A percentile compares a stretch with the other conserved stretches of the same genome.
Conservation (phyloP, 208 protist species). For the Jaenimonas drosophilae region DNA sequence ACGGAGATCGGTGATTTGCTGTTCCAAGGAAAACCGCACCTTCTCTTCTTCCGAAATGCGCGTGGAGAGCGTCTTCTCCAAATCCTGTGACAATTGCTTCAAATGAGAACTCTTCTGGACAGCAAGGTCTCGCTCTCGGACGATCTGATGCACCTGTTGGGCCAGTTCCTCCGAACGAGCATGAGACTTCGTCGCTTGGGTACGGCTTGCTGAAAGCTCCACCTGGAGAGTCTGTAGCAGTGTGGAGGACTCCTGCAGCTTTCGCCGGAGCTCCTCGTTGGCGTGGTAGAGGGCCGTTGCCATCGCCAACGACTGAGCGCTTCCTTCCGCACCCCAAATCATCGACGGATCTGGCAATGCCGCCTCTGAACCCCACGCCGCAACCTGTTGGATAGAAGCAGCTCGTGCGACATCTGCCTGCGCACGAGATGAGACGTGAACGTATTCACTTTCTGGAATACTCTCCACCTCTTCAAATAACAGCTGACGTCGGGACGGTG, state of each 20-base stretch:
- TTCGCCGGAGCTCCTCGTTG: conserved; percentile 78
- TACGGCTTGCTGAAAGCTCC: conserved; percentile 47
- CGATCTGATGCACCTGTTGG: conserved; percentile 74
- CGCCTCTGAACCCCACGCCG: conserved; percentile 20
- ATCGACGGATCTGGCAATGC: conserved; percentile 70
- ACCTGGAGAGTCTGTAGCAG: conserved; percentile 60
- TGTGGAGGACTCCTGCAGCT: conserved; percentile 57
- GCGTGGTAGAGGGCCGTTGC: conserved; percentile 76
- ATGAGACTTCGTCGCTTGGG: conserved; percentile 22
- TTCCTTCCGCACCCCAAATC: conserved; percentile 83
- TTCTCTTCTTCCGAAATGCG: conserved; percentile 51
- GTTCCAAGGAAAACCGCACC: conserved; percentile 54
- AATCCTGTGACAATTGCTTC: conserved; percentile 29
- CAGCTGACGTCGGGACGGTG: background rate
- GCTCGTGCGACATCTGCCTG: conserved; percentile 18
- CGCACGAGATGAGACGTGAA: conserved; percentile 31
- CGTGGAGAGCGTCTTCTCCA: conserved; percentile 52
- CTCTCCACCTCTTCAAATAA: no score
- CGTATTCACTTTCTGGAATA: no score
- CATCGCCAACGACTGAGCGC: conserved; percentile 66
- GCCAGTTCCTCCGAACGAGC: conserved; percentile 39
- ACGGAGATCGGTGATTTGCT: conserved; percentile 67
- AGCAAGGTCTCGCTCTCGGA: conserved; percentile 74
- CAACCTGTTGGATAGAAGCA: conserved; percentile 15
- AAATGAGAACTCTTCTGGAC: conserved; percentile 48